Conservation (phyloP, 306 rosid species). For the Gastrolobium bilobum region DNA sequence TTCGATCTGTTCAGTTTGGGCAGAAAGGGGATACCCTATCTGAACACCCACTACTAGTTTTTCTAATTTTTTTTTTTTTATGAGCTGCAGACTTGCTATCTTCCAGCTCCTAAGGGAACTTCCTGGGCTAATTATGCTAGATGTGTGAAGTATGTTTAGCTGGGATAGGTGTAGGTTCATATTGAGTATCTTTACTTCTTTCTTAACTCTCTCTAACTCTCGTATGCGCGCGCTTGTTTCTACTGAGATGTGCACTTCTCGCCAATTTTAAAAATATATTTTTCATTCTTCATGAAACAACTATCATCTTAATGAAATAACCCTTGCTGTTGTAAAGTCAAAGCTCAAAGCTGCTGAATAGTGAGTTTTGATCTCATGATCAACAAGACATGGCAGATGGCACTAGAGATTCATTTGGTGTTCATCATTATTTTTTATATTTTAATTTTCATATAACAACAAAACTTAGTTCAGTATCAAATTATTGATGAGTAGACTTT, state of each 20-base stretch:
- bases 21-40: conserved; percentile 78
- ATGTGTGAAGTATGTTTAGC: conserved; percentile 53
- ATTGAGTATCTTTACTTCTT: background rate
- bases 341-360: background rate
- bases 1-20: conserved; percentile 77
- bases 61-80: conserved; percentile 29
- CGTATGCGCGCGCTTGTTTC: too few species aligned
- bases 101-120: conserved; percentile 77
- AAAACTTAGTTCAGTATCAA: background rate
- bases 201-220: background rate
- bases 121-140: conserved; percentile 78
- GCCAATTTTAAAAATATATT: background rate
- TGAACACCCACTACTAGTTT: conserved; percentile 68
- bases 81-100: conserved; percentile 76
- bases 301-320: background rate
- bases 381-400: too few species aligned
- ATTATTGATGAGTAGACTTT: background rate
- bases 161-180: background rate
- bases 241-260: background rate
- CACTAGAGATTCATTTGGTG: too few species aligned
- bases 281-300: conserved; percentile 17
- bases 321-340: conserved; percentile 10
- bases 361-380: background rate
- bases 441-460: background rate
- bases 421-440: background rate